Evolutionary conservation across 2,329 filamentous ascomycete species (phyloP).

Genomic region (Diaporthe humulicola): DNA sequence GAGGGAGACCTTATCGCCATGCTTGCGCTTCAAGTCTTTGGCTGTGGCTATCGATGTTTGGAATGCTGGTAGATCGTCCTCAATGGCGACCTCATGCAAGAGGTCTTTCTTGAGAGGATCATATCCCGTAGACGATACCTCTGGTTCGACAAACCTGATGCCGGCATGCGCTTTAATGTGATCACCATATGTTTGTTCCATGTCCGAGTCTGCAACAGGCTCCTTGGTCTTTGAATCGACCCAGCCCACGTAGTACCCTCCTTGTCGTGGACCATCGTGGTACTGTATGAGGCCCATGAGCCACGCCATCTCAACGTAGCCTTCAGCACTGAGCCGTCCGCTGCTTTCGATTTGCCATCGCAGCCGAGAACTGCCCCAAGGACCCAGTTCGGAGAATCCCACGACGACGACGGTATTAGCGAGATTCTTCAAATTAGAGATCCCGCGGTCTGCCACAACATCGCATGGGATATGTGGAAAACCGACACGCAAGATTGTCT

Average conservation of each 20-base stretch:
- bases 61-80: constrained; percentile 51
- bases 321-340: constrained; percentile 77
- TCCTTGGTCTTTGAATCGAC: constrained; percentile 46
- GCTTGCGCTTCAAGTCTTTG: constrained; percentile 47
- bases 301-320: constrained; percentile 80
- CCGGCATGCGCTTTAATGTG: constrained; percentile 51
- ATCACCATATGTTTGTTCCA: constrained; percentile 48
- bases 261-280: constrained; percentile 51
- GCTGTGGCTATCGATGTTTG: constrained; percentile 48
- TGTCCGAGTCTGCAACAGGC: constrained; percentile 48
- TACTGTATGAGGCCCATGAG: constrained; percentile 81
- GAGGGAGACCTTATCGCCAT: constrained; percentile 49
- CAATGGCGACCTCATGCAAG: constrained; percentile 51
- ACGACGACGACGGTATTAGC: constrained; percentile 53
- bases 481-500: constrained; percentile 40
- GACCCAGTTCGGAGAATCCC: constrained; percentile 58
- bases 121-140: constrained; percentile 40
- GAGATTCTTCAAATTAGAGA: constrained; percentile 54
- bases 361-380: constrained; percentile 78
- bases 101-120: constrained; percentile 46
- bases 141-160: constrained; percentile 49
- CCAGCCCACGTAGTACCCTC: constrained; percentile 75
- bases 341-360: constrained; percentile 81
- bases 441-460: constrained; percentile 42
- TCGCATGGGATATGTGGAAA: constrained; percentile 47